Percentiles rank a stretch among this genome's conserved stretches.
Conservation (phyloP, 257 asterid species). For the Avicennia marina region DNA sequence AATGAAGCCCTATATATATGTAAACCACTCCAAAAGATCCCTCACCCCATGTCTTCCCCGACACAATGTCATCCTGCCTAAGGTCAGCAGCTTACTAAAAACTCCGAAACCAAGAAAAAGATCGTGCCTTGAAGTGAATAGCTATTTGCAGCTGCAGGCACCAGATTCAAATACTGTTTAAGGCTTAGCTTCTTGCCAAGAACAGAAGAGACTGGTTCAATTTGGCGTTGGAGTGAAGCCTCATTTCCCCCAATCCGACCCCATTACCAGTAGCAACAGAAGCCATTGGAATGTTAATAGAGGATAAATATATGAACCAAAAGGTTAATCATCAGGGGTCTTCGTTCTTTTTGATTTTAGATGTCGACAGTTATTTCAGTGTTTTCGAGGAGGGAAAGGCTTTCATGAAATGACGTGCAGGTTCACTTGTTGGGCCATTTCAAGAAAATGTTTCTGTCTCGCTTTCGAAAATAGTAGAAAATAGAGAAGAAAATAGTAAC, state of each 20-base stretch:
- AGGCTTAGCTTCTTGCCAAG: conserved; percentile 52
- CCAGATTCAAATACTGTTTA: conserved; percentile 32
- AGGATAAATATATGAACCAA: too few species aligned
- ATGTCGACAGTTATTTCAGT: too few species aligned
- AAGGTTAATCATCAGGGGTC: background rate
- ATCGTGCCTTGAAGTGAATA: background rate
- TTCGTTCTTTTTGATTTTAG: background rate
- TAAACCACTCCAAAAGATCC: conserved; percentile 91
- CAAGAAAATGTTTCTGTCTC: too few species aligned
- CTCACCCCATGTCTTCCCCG: conserved; percentile 95
- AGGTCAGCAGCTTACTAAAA: too few species aligned
- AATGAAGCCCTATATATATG: conserved; percentile 60
- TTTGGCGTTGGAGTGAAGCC: conserved; percentile 39
- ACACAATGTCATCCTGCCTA: conserved; percentile 84
- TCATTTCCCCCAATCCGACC: conserved; percentile 48
- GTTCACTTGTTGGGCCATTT: too few species aligned
- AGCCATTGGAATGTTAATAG: conserved; percentile 41
- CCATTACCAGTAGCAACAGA: conserved; percentile 51
- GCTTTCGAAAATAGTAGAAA: too few species aligned
- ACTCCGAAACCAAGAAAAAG: background rate
- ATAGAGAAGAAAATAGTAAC: too few species aligned
- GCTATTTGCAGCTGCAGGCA: conserved; percentile 23
- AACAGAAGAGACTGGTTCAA: conserved; percentile 55
- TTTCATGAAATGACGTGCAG: too few species aligned
- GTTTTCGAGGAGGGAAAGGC: too few species aligned